phyloP scores from a whole-genome alignment of 2,329 filamentous ascomycete species.

The Coleophoma cylindrospora region DNA sequence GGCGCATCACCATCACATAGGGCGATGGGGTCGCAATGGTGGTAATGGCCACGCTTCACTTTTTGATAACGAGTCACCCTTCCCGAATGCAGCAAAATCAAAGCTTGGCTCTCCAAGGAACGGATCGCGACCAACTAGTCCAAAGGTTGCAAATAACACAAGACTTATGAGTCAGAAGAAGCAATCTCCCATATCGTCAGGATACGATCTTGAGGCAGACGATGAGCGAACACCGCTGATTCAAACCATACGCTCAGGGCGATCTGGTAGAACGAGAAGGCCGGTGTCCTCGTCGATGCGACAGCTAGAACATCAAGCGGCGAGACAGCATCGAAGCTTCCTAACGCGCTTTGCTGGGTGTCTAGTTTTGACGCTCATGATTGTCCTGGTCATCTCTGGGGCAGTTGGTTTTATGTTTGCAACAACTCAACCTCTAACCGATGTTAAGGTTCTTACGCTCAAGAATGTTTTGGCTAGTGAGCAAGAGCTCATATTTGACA shows the following conservation, averaged over 20 bases:
- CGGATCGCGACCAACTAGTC: constrained; percentile 64
- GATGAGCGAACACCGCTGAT: constrained; percentile 86
- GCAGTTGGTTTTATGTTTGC: constrained; percentile 86
- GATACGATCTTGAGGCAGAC: constrained; percentile 80
- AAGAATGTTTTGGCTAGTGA: constrained; percentile 89
- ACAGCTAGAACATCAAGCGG: constrained; percentile 69
- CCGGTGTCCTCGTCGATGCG: constrained; percentile 53
- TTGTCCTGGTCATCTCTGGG: constrained; percentile 77
- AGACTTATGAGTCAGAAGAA: constrained; percentile 44
- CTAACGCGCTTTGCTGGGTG: constrained; percentile 78
- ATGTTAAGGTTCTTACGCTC: constrained; percentile 75
- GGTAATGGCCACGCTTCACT: constrained; percentile 65
- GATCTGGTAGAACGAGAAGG: constrained; percentile 50
- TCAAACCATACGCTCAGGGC: constrained; percentile 53
- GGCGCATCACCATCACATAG: constrained; percentile 73
- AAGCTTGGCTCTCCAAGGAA: constrained; percentile 60
- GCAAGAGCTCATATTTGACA: constrained; percentile 90
- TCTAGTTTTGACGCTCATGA: constrained; percentile 74
- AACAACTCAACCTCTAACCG: constrained; percentile 79
- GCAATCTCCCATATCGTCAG: constrained; percentile 55
- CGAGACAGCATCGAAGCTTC: constrained; percentile 57
- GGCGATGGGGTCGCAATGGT: constrained; percentile 68
- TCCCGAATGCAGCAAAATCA: constrained; percentile 58
- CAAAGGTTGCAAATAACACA: constrained; percentile 48
- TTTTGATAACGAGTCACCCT: constrained; percentile 74